Base-by-base conservation (phyloP, 1,139 yeast species). In the Schizosaccharomyces versatilis region DNA sequence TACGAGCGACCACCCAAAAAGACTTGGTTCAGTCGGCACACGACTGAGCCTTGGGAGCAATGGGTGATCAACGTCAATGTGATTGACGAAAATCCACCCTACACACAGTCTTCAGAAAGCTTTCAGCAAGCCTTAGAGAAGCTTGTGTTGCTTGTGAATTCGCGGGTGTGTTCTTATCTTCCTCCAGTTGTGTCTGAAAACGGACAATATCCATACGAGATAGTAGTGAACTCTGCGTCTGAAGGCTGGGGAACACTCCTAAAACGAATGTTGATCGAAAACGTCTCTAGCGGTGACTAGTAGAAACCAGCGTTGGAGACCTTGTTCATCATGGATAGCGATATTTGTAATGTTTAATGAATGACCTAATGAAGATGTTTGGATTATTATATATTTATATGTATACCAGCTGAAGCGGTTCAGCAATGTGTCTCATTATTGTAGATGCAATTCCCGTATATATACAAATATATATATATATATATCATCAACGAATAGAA, bases 241-340 rank as follows among this genome's bases (percentile, higher is more conserved):
- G 49, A 44, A 44, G 49, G 49, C 10, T 44, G 49, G 49, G 49
- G 49, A 9, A 19, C 49, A 17, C 14, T 44, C 8, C n/a, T 44
- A 36, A 44, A 44, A 32, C 49, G 49, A 44, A 44, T 44, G 49
- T 19, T 44, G 19, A 24, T 44, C 9, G 49, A 44, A 44, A 44
- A 44, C n/a, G 32, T 44, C 38, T 19, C 38, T 12, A 36, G 49
- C 9, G 38, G 49, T 44, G 49, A 44, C 3, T 44, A n/a, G 36
- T 8, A 3, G 14, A 40, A 7, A 41, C 8, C 17, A 41, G 15
- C 10, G 12, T 6, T 14, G 42, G 14, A 2, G 3, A 12, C 41
- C 10, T 5, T 24, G 32, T 24, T 24, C n/a, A 24, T 24, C 32
- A 5, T 24, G 5, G 2, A 24, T 24, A 24, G 32, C 32, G 32